A percentile compares a stretch with the other conserved stretches of the same genome.
Evolutionary conservation across 225 moss, liverwort and hornwort species (phyloP).

Genomic region (Straminergon stramineum): DNA sequence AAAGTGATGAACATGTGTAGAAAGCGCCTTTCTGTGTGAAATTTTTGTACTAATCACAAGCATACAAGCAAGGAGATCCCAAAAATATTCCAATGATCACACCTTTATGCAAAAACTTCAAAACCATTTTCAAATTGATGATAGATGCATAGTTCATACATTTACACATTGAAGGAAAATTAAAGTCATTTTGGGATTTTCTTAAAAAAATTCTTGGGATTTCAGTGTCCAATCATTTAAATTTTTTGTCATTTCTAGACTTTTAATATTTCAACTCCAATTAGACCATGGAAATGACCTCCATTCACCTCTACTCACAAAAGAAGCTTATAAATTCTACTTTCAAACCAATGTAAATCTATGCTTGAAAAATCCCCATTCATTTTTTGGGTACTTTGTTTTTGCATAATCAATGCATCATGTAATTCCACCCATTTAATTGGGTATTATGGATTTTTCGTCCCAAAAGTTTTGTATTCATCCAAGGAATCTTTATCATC

Average conservation of each 20-base stretch:
- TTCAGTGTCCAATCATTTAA: too few relatives aligned
- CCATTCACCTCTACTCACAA: too few relatives aligned
- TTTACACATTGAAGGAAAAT: background rate
- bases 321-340: background rate
- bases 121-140: background rate
- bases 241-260: too few relatives aligned
- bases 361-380: rapidly evolving
- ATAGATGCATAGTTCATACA: background rate
- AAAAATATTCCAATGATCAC: background rate
- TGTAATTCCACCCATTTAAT: rapidly evolving
- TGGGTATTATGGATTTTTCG: rapidly evolving
- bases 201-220: too few relatives aligned
- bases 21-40: background rate
- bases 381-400: rapidly evolving
- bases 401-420: rapidly evolving
- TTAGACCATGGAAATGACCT: too few relatives aligned
- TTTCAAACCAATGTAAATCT: too few relatives aligned
- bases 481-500: background rate
- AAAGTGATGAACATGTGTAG: background rate
- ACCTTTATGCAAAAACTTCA: background rate
- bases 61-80: background rate
- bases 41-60: background rate
- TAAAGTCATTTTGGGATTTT: background rate
- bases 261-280: background rate
- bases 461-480: rapidly evolving